These are phyloP conservation scores for Sclerotinia minor DNA, from an alignment of 2,329 filamentous ascomycete species.

Conservation along the genomic window DNA sequence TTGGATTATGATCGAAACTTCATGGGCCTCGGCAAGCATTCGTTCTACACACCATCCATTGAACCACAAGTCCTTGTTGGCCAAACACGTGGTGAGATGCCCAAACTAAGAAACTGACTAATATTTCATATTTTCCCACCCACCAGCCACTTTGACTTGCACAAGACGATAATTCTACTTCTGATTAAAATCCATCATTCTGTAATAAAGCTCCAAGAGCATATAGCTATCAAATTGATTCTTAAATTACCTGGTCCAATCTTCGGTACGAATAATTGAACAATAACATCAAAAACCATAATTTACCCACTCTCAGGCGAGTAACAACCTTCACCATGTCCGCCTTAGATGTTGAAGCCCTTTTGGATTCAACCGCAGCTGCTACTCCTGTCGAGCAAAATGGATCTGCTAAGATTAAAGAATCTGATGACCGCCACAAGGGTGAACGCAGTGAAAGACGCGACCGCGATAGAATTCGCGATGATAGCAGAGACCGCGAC, in stretches of 20 bases:
- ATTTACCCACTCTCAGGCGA: constrained; percentile 7
- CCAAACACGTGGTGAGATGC: constrained; percentile 4
- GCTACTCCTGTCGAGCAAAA: constrained; percentile 50
- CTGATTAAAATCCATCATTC: not conserved
- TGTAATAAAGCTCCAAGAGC: not conserved
- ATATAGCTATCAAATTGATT: not conserved
- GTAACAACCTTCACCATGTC: constrained; percentile 53
- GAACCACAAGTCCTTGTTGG: not conserved
- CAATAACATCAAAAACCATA: not conserved
- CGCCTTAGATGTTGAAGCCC: constrained; percentile 80
- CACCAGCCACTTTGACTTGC: constrained; percentile 10
- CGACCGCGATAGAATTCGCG: constrained; percentile 57
- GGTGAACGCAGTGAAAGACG: constrained; percentile 53
- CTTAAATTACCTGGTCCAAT: not conserved
- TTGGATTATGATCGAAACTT: not conserved
- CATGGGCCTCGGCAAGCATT: not conserved
- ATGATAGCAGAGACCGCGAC: constrained; percentile 56
- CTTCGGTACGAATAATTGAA: not conserved
- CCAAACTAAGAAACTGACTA: constrained; percentile 6
- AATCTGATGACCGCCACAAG: constrained; percentile 58
- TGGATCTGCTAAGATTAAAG: constrained; percentile 49
- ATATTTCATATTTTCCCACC: not conserved
- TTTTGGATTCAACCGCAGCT: constrained; percentile 82
- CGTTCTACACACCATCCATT: not conserved
- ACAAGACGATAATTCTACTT: constrained; percentile 1